These are phyloP conservation scores for Rhizopogon rudus DNA, from an alignment of 768 basidiomycete genomes.

Conservation along the genomic window DNA sequence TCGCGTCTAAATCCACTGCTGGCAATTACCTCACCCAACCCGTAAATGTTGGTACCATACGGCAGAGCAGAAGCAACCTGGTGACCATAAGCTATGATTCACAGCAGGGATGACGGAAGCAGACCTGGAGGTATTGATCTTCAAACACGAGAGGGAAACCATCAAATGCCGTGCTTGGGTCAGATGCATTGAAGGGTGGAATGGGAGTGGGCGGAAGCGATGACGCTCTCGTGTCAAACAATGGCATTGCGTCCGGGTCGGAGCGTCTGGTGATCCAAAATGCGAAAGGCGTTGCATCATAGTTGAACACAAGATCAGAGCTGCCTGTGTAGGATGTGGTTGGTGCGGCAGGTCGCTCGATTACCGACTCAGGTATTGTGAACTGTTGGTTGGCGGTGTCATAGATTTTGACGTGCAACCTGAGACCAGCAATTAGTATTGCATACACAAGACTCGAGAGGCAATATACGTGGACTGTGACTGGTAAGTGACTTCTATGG, in stretches of 20 bases:
- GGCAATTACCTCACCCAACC: constrained; percentile 68
- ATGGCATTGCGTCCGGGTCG: constrained; percentile 43
- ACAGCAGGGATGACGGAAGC: neutral
- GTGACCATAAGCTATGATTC: neutral
- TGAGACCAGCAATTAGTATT: constrained; percentile 15
- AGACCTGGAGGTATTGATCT: constrained; percentile 72
- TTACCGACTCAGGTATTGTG: constrained; percentile 52
- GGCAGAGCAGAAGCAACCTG: constrained; percentile 66
- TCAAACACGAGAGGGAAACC: constrained; percentile 74
- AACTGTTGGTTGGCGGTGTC: constrained; percentile 61
- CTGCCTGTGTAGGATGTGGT: constrained; percentile 28
- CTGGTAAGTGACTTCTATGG: constrained; percentile 66
- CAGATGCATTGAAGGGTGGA: constrained; percentile 45
- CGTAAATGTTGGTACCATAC: constrained; percentile 66
- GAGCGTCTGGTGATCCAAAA: constrained; percentile 78
- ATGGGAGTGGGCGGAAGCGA: constrained; percentile 61
- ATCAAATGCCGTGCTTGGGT: constrained; percentile 52
- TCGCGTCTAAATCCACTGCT: constrained; percentile 66
- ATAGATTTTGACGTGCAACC: constrained; percentile 64
- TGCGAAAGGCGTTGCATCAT: constrained; percentile 58
- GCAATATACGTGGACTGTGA: constrained; percentile 39
- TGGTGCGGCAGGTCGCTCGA: constrained; percentile 38
- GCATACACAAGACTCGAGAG: neutral
- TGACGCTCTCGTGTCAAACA: constrained; percentile 66
- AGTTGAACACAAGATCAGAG: constrained; percentile 70